phyloP scores from a whole-genome alignment of 2,329 filamentous ascomycete species.

The Botrytis medusae region DNA sequence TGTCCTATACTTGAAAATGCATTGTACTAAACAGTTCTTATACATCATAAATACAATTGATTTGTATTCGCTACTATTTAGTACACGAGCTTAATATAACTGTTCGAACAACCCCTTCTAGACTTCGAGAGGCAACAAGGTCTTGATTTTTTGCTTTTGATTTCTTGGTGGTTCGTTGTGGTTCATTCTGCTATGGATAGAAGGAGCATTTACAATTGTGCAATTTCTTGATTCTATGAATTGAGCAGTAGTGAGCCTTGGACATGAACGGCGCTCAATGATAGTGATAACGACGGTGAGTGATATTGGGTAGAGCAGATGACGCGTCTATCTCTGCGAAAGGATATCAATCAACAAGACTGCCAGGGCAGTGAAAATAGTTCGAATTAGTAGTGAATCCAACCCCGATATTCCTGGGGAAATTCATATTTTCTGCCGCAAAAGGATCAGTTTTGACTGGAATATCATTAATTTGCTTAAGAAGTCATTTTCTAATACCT shows the following conservation, averaged over 20 bases:
- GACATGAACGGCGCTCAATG: too few relatives aligned
- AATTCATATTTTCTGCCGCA: not conserved
- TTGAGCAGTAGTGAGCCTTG: too few relatives aligned
- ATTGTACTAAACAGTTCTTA: not conserved
- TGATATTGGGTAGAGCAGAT: too few relatives aligned
- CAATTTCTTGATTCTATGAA: too few relatives aligned
- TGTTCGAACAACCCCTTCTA: not conserved
- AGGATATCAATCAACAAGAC: not conserved
- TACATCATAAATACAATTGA: not conserved
- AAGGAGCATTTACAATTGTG: not conserved
- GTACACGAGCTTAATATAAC: not conserved
- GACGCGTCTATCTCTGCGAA: too few relatives aligned
- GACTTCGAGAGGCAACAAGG: not conserved
- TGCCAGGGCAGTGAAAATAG: accelerated
- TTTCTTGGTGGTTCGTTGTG: not conserved
- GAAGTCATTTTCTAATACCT: not conserved
- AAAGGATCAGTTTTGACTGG: not conserved
- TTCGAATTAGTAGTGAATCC: not conserved
- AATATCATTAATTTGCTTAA: not conserved
- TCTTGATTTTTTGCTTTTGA: not conserved
- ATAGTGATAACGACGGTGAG: too few relatives aligned
- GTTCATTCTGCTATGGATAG: too few relatives aligned
- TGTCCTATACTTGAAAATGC: too few relatives aligned
- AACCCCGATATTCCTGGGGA: not conserved
- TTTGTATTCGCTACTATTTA: not conserved